phyloP scores from a whole-genome alignment of 1,284 basidiomycete genomes.

The Cerioporus squamosus region DNA sequence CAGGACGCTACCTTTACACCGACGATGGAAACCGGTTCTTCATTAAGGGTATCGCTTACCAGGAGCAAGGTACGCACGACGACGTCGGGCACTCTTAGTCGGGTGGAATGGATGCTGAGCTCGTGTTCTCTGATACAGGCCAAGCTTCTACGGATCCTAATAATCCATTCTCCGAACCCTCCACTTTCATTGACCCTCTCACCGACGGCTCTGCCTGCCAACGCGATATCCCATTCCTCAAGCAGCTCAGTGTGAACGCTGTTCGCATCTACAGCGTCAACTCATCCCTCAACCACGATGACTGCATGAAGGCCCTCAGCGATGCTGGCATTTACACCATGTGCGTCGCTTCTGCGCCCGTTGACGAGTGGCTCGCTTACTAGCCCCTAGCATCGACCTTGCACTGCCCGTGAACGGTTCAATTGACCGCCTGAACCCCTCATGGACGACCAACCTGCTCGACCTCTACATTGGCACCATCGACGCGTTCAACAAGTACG shows the following conservation, averaged over 20 bases:
- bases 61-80: slow-evolving; percentile 80
- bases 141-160: slow-evolving; percentile 44
- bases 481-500: slow-evolving; percentile 79
- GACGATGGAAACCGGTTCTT: slow-evolving; percentile 80
- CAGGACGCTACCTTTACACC: slow-evolving; percentile 81
- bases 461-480: slow-evolving; percentile 82
- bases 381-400: slow-evolving; percentile 70
- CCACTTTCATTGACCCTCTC: slow-evolving; percentile 78
- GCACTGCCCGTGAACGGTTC: slow-evolving; percentile 86
- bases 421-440: slow-evolving; percentile 75
- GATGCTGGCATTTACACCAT: slow-evolving; percentile 88
- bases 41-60: slow-evolving; percentile 92
- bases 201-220: slow-evolving; percentile 70
- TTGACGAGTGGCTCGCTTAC: neutral
- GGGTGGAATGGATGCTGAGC: neutral
- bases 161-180: slow-evolving; percentile 81
- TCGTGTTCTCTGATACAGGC: slow-evolving; percentile 22
- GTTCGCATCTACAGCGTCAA: slow-evolving; percentile 89
- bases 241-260: slow-evolving; percentile 72
- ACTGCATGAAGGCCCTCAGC: slow-evolving; percentile 82
- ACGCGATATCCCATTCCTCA: slow-evolving; percentile 80
- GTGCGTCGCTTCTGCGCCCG: slow-evolving; percentile 47
- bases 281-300: slow-evolving; percentile 81
- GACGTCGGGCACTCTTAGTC: neutral
- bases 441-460: slow-evolving; percentile 86